Percentiles rank a stretch among this genome's conserved stretches.
These are phyloP conservation scores for Camelina neglecta DNA, from an alignment of 345 rosid species.

Conservation along the genomic window DNA sequence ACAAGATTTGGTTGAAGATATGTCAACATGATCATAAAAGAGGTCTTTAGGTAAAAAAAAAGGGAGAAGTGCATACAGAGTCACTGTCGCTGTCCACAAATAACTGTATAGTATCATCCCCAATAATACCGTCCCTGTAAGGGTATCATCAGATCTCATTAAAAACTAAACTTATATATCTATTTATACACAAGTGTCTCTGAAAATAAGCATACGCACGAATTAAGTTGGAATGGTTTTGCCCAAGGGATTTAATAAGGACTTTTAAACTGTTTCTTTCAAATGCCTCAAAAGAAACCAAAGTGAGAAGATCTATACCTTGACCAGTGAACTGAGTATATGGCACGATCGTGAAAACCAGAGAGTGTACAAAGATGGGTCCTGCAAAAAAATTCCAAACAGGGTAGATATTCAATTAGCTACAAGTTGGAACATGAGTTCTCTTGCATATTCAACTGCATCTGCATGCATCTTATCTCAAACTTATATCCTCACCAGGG, in stretches of 20 bases:
- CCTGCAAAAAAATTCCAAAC: slow-evolving; percentile 60
- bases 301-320: slow-evolving; percentile 55
- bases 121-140: slow-evolving; percentile 73
- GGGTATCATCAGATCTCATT: slow-evolving; percentile 11
- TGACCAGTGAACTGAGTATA: slow-evolving; percentile 92
- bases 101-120: slow-evolving; percentile 78
- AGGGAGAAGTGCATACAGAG: slow-evolving; percentile 46
- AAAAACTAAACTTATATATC: background rate
- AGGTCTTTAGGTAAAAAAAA: background rate
- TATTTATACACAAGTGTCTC: background rate
- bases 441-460: background rate
- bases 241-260: background rate
- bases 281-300: background rate
- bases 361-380: slow-evolving; percentile 75
- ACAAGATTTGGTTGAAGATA: background rate
- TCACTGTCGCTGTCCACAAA: slow-evolving; percentile 72
- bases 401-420: slow-evolving; percentile 6
- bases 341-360: slow-evolving; percentile 87
- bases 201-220: background rate
- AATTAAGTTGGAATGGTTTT: background rate
- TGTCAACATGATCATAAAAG: background rate
- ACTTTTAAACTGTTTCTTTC: background rate
- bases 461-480: background rate
- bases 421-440: background rate
- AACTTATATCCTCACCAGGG: slow-evolving; percentile 66